Evolutionary conservation across 306 rosid genomes (phyloP).

Genomic region (Lathyrus tuberosus): DNA sequence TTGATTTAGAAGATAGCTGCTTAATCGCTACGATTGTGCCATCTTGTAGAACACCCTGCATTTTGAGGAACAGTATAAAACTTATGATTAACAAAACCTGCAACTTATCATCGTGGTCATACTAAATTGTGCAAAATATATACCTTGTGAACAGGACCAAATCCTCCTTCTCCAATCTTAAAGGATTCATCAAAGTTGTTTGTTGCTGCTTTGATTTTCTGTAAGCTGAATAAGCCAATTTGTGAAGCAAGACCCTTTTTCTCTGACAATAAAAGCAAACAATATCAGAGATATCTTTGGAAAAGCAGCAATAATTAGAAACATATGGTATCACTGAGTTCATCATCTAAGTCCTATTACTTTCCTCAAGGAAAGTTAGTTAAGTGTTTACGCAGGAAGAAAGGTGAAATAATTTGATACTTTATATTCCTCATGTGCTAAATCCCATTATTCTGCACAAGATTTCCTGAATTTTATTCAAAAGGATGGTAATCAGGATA

Average conservation of each 20-base stretch:
- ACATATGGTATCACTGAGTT: slow-evolving; percentile 6
- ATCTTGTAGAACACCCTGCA: slow-evolving; percentile 52
- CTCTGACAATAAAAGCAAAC: slow-evolving; percentile 42
- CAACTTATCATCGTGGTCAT: not conserved
- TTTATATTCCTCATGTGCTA: not conserved
- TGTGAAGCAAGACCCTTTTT: slow-evolving; percentile 38
- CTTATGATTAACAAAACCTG: not conserved
- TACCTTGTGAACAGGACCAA: slow-evolving; percentile 65
- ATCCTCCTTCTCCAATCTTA: slow-evolving; percentile 78
- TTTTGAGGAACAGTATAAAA: slow-evolving; percentile 1
- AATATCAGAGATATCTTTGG: not conserved
- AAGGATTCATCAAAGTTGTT: slow-evolving; percentile 39
- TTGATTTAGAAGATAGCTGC: slow-evolving; percentile 53
- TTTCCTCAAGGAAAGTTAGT: slow-evolving; percentile 4
- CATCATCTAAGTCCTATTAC: not conserved
- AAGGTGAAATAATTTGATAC: not conserved
- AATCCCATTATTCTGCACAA: not conserved
- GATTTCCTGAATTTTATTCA: not conserved
- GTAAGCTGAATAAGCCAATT: not conserved
- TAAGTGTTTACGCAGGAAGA: not conserved
- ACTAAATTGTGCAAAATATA: not conserved
- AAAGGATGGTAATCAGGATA: slow-evolving; percentile 6
- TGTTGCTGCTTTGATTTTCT: slow-evolving; percentile 20
- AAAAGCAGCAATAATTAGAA: not conserved
- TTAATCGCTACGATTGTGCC: slow-evolving; percentile 52